Evolutionary conservation across 192 early-diverging fungal genomes (phyloP).

Genomic region (Rhizoclosmatium sp.): DNA sequence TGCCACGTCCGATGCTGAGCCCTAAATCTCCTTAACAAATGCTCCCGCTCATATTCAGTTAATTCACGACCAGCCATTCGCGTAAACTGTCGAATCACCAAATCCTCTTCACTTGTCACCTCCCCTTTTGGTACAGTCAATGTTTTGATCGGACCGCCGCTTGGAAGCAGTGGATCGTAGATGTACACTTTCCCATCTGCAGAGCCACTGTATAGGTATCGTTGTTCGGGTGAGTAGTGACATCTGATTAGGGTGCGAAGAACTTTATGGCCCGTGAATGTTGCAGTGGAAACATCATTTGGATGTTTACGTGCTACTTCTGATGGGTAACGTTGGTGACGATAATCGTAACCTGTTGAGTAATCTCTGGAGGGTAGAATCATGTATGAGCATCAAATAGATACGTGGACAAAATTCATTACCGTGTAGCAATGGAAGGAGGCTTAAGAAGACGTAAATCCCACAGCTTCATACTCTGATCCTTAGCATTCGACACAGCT

Average conservation of each 20-base stretch:
- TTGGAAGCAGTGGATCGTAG: conserved; percentile 20
- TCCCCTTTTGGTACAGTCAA: conserved; percentile 3
- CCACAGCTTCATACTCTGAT: conserved; percentile 74
- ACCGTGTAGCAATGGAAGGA: not conserved
- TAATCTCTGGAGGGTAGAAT: not conserved
- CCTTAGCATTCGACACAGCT: conserved; percentile 73
- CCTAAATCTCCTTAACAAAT: not conserved
- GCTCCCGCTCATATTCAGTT: conserved; percentile 1
- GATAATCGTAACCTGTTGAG: conserved; percentile 40
- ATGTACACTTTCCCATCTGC: conserved; percentile 66
- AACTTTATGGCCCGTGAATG: conserved; percentile 67
- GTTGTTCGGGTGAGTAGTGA: conserved; percentile 70
- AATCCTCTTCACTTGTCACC: not conserved
- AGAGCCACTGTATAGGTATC: conserved; percentile 70
- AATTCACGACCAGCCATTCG: not conserved
- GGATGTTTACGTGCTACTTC: conserved; percentile 51
- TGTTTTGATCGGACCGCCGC: conserved; percentile 24
- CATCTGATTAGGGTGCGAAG: conserved; percentile 75
- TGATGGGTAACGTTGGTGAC: conserved; percentile 51
- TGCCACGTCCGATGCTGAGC: not conserved
- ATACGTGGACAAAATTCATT: too few relatives aligned
- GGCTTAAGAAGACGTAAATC: conserved; percentile 61
- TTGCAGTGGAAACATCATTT: conserved; percentile 62
- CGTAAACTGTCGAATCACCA: not conserved
- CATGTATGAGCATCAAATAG: not conserved